Evolutionary conservation across 768 basidiomycete species (phyloP).

Genomic region (Xerocomellus dryophilus): DNA sequence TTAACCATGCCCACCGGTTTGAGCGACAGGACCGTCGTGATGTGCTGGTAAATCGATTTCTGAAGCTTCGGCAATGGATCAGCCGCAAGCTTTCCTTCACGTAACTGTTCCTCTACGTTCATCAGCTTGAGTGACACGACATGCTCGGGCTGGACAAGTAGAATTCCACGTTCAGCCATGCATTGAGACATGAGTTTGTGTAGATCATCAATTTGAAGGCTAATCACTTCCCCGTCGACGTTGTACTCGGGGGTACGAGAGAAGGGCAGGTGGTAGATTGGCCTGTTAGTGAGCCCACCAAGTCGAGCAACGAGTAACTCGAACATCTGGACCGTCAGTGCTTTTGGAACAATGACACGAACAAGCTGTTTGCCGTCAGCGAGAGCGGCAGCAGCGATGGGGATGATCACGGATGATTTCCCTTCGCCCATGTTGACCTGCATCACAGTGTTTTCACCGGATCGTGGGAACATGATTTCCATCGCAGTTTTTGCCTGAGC

Average conservation of each 20-base stretch:
- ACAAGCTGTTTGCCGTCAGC: constrained; percentile 41
- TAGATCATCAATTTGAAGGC: constrained; percentile 20
- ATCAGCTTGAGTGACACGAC: constrained; percentile 46
- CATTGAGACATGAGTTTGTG: constrained; percentile 37
- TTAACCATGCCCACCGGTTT: background rate
- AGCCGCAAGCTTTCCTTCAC: background rate
- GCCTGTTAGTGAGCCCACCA: constrained; percentile 42
- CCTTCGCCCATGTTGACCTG: constrained; percentile 60
- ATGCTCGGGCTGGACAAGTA: constrained; percentile 50
- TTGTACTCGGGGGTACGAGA: constrained; percentile 35
- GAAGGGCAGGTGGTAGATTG: constrained; percentile 46
- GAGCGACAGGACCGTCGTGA: background rate
- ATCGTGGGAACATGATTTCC: constrained; percentile 43
- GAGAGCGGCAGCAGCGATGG: constrained; percentile 38
- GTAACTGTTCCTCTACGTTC: constrained; percentile 34
- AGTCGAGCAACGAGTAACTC: constrained; percentile 39
- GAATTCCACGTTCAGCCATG: constrained; percentile 34
- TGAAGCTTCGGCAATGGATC: constrained; percentile 13
- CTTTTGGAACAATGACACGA: constrained; percentile 46
- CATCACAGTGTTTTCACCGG: constrained; percentile 33
- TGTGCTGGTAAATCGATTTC: background rate
- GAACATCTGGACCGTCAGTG: constrained; percentile 43
- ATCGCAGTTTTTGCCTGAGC: constrained; percentile 27
- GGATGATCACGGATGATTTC: constrained; percentile 45
- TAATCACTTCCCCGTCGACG: background rate